These are phyloP conservation scores for Trichoderma koningiopsis DNA, from an alignment of 2,329 filamentous ascomycete genomes.

Conservation along the genomic window DNA sequence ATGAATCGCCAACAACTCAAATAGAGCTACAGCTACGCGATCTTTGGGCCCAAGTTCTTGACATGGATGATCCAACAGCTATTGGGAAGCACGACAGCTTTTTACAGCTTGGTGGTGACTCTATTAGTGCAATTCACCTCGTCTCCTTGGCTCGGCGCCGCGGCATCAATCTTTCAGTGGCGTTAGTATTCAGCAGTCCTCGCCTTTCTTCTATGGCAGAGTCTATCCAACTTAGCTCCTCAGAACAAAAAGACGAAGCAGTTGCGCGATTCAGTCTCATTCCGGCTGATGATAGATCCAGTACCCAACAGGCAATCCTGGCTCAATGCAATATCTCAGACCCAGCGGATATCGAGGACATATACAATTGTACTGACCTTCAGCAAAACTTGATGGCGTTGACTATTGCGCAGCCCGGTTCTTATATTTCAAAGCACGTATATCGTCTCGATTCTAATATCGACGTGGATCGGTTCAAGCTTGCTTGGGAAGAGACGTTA, in stretches of 20 bases:
- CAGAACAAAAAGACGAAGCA: not conserved
- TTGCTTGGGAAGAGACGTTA: conserved; percentile 32
- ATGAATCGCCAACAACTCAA: not conserved
- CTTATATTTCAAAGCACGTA: conserved; percentile 4
- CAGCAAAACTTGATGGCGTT: conserved; percentile 21
- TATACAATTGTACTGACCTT: not conserved
- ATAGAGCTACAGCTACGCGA: conserved; percentile 10
- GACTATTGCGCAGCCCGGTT: conserved; percentile 16
- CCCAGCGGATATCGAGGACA: not conserved
- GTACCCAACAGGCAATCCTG: not conserved
- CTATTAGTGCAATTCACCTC: conserved; percentile 9
- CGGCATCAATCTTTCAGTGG: conserved; percentile 2
- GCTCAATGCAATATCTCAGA: not conserved
- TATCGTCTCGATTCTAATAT: not conserved
- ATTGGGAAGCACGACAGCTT: conserved; percentile 27
- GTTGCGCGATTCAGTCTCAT: not conserved
- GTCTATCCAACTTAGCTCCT: not conserved
- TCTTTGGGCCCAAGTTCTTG: conserved; percentile 29
- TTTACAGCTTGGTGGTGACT: conserved; percentile 18
- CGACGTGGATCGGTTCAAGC: not conserved
- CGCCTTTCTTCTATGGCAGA: conserved; percentile 6
- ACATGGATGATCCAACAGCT: not conserved
- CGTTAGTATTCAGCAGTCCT: not conserved
- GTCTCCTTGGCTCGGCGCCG: conserved; percentile 2
- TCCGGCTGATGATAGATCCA: not conserved